Base-by-base conservation (phyloP, 2,329 filamentous ascomycete genomes). In the Lojkania enalia region DNA sequence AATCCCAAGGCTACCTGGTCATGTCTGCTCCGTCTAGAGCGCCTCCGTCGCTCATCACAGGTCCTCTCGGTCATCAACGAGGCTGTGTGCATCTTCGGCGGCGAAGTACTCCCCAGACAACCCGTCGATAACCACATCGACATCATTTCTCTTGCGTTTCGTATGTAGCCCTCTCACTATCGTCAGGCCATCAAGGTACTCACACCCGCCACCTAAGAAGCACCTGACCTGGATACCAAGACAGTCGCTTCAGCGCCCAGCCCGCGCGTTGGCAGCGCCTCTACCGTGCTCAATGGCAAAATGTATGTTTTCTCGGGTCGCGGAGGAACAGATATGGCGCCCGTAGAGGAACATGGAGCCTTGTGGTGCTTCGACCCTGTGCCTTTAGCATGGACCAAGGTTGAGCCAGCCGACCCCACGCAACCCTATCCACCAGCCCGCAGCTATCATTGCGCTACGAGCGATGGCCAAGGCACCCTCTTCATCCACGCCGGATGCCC, bases 221-320 rank as follows among this genome's bases (percentile, higher is more conserved):
- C 75, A 73, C 48, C 49, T 4, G 45, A 44, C 7, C 57, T 57
- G 36, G 46, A 58, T 23, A 66, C 62, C 33, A 61, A 55, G 25
- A 51, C 55, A 14, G n/a, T 44, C 15, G 39, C 58, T 18, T 11
- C 49, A 21, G 76, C 87, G 1, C 88, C 89, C 0, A 69, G 75
- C 1, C 77, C 88, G 2, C 82, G 90, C 15, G 82, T 91, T 2
- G 90, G 90, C 15, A 82, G 89, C 54, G 85, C 88, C 23, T 82
- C 85, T 0, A 80, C 85, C 11, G 78, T 83, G 1, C 80, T 94
- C 46, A 78, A 84, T 46, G 78, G 79, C 33, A 83, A 83, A 16
- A 83, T 95, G 58, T 92, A 92, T 70, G 53, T 95, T 31, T 95
- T 91, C 68, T 90, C 88, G 36, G 90, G 90, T 7, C 83, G 88